Conservation (phyloP, 164 flowering plant genomes). For the Vitis cinerea region DNA sequence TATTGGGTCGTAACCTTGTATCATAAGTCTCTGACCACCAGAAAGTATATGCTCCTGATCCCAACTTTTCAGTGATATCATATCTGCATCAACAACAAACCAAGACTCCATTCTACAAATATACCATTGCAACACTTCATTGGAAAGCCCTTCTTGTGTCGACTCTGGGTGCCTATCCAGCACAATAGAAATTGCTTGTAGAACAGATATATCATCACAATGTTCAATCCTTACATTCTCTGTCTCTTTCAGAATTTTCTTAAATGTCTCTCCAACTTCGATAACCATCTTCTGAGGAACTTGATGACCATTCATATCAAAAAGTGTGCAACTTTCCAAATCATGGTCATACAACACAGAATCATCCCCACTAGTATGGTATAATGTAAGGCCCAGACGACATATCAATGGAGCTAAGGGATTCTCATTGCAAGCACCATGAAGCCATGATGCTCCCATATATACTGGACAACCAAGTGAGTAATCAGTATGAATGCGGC, state of each 20-base stretch:
- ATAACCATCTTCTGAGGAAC: constrained; percentile 69
- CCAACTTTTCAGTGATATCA: constrained; percentile 85
- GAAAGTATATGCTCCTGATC: constrained; percentile 92
- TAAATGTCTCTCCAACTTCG: constrained; percentile 69
- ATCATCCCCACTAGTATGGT: constrained; percentile 94
- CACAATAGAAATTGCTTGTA: constrained; percentile 70
- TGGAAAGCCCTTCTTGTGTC: constrained; percentile 75
- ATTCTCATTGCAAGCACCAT: constrained; percentile 96
- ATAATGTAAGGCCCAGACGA: constrained; percentile 65
- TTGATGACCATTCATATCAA: constrained; percentile 60
- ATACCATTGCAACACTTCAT: constrained; percentile 87
- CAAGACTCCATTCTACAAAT: constrained; percentile 96
- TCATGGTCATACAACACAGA: constrained; percentile 93
- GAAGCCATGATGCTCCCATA: constrained; percentile 97
- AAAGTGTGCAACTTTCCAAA: constrained; percentile 47
- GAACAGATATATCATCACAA: constrained; percentile 71
- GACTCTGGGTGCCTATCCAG: constrained; percentile 62
- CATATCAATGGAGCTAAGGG: constrained; percentile 88
- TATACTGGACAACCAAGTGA: constrained; percentile 91
- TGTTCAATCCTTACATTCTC: constrained; percentile 81
- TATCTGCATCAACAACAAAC: constrained; percentile 94
- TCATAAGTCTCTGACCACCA: constrained; percentile 98
- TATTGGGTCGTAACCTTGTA: constrained; percentile 84
- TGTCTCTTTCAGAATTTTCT: constrained; percentile 77
- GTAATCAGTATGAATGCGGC: constrained; percentile 85